A percentile compares a stretch with the other conserved stretches of the same genome.
phyloP scores from a whole-genome alignment of 192 early-diverging fungal genomes.

The Dispira simplex region DNA sequence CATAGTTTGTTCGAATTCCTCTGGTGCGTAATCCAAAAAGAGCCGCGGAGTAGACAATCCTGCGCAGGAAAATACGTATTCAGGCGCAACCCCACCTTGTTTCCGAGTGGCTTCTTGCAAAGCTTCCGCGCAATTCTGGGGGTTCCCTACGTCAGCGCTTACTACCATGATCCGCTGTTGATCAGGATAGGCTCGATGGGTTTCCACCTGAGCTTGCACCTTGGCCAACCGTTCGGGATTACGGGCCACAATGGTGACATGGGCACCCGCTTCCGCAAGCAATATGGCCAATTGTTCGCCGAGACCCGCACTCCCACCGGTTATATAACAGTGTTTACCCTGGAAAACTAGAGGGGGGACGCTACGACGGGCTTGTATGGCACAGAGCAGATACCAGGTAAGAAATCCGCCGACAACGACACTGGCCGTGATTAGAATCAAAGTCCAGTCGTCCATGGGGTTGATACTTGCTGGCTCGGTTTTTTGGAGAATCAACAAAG shows the following conservation, averaged over 20 bases:
- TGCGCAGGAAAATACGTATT: slow-evolving; percentile 37
- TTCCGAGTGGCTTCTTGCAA: slow-evolving; percentile 35
- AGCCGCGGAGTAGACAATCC: slow-evolving; percentile 39
- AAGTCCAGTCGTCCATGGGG: slow-evolving; percentile 13
- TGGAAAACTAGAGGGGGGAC: background rate
- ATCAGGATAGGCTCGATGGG: background rate
- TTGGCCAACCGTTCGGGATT: slow-evolving; percentile 19
- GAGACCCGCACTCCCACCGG: slow-evolving; percentile 59
- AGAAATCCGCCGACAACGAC: background rate
- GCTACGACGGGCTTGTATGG: background rate
- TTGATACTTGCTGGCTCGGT: no score
- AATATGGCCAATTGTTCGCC: slow-evolving; percentile 46
- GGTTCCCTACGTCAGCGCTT: slow-evolving; percentile 43
- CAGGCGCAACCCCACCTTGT: slow-evolving; percentile 33
- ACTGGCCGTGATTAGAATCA: slow-evolving; percentile 12
- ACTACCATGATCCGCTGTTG: slow-evolving; percentile 23
- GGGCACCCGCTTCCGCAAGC: slow-evolving; percentile 46
- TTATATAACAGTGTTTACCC: slow-evolving; percentile 46
- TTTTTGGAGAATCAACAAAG: no score
- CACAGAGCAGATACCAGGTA: background rate
- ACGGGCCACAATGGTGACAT: slow-evolving; percentile 51
- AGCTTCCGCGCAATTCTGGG: slow-evolving; percentile 32
- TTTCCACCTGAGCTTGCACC: background rate
- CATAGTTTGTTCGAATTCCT: slow-evolving; percentile 36
- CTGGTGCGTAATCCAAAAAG: slow-evolving; percentile 43